Base-by-base conservation (phyloP, 192 early-diverging fungal genomes). In the Entomortierella beljakovae region DNA sequence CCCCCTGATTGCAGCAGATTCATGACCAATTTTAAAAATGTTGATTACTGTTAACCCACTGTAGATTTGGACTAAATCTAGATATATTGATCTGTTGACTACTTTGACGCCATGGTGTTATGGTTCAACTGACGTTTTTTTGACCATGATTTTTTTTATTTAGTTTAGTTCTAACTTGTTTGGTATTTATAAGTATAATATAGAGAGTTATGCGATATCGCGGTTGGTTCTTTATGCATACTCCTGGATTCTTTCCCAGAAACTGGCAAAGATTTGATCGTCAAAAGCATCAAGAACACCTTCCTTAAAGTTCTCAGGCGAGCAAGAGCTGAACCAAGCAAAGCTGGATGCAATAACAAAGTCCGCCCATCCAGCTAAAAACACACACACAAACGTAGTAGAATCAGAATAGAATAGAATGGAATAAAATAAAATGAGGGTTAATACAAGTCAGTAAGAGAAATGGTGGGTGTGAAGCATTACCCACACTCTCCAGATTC, bases 291-390 rank as follows among this genome's bases (percentile, higher is more conserved):
- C 59, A 32, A 85, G 38, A 25, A 85, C 18, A 18, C 63, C 60
- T 16, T 73, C 68, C 31, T 80, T 56, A 34, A 86, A 84, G 26
- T 79, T 50, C 1, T 79, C 75, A 35, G 76, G 82, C 28, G 68
- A 62, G 16, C 79, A 63, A 1, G 66, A 57, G 26, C 60, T 49
- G 54, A 84, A 52, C 71, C 70, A 67, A 1, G 65, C 64, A 62
- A 86, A 71, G 40, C 38, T 69, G 9, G 80, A 61, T 6, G 72
- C 82, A 10, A 86, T 28, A 1, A 77, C 61, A 43, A 82, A 71
- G 54, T 84, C 82, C 6, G 82, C 71, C 68, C 70, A 86, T 18
- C 82, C 77, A 60, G 79, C 85, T 83, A 50, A 31, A 82, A 50
- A 22, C 10, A 56, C 28, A 16, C 4, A 50, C 49, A 18, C 5